A percentile compares a stretch with the other conserved stretches of the same genome.
Conservation (phyloP, 2,329 filamentous ascomycete species). For the Alternaria postmessia region DNA sequence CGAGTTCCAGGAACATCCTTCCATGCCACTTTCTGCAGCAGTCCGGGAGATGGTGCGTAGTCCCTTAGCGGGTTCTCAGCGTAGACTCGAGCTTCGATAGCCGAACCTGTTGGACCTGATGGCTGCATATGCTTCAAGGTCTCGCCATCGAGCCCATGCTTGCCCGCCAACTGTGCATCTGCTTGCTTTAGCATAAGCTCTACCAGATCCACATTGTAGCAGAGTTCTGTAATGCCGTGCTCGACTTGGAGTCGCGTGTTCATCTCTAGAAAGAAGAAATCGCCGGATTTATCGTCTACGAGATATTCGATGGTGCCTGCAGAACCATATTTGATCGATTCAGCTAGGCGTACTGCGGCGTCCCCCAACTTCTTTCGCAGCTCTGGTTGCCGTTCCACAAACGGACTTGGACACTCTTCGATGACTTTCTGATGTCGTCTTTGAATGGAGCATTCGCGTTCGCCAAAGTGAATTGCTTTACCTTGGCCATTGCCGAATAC, state of each 20-base stretch:
- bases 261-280: slow-evolving; percentile 75
- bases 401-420: slow-evolving; percentile 86
- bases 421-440: slow-evolving; percentile 89
- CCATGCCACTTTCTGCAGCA: slow-evolving; percentile 66
- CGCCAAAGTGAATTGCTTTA: slow-evolving; percentile 81
- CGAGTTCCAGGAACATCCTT: slow-evolving; percentile 58
- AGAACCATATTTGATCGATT: slow-evolving; percentile 73
- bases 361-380: slow-evolving; percentile 70
- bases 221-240: slow-evolving; percentile 66
- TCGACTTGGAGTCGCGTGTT: slow-evolving; percentile 67
- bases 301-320: slow-evolving; percentile 93
- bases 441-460: slow-evolving; percentile 89
- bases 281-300: slow-evolving; percentile 80
- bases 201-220: slow-evolving; percentile 63
- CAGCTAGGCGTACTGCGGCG: slow-evolving; percentile 72
- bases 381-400: slow-evolving; percentile 59
- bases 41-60: slow-evolving; percentile 67
- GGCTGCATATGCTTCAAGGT: slow-evolving; percentile 56
- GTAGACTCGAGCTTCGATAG: slow-evolving; percentile 64
- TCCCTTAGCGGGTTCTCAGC: slow-evolving; percentile 67
- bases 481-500: slow-evolving; percentile 85
- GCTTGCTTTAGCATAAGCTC: slow-evolving; percentile 65
- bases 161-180: slow-evolving; percentile 58
- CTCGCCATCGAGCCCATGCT: slow-evolving; percentile 54
- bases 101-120: slow-evolving; percentile 54